phyloP scores from a whole-genome alignment of 1,284 basidiomycete species.

The Trichosporon coremiiforme region DNA sequence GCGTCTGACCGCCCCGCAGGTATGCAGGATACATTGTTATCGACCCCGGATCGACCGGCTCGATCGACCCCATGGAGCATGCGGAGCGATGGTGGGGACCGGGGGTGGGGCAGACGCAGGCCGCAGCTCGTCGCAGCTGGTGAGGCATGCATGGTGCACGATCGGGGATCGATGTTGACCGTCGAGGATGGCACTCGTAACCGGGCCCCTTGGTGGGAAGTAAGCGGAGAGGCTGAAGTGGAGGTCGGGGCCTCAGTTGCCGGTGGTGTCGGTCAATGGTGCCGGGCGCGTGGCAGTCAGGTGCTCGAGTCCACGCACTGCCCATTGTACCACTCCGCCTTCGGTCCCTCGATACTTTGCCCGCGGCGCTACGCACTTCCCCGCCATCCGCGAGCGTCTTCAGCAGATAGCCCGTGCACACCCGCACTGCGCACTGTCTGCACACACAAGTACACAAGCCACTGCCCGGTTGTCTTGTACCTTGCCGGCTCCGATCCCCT shows the following conservation, averaged over 20 bases:
- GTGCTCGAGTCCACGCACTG: slow-evolving; percentile 14
- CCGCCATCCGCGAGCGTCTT: slow-evolving; percentile 8
- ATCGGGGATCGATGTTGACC: not conserved
- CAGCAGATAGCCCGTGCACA: not conserved
- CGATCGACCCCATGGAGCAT: slow-evolving; percentile 7
- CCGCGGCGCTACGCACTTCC: not conserved
- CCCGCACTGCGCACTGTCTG: not conserved
- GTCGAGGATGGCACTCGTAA: slow-evolving; percentile 9
- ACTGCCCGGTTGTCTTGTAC: slow-evolving; percentile 11
- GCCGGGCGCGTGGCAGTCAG: not conserved
- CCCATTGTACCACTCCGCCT: not conserved
- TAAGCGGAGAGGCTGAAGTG: not conserved
- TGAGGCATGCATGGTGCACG: slow-evolving; percentile 1
- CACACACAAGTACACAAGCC: not conserved
- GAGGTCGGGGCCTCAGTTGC: not conserved
- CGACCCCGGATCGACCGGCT: slow-evolving; percentile 11
- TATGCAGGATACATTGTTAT: not conserved
- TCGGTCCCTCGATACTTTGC: not conserved
- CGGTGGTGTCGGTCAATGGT: not conserved
- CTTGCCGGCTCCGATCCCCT: not conserved
- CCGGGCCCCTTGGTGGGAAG: not conserved
- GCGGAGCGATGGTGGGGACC: slow-evolving; percentile 3
- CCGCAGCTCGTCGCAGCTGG: not conserved
- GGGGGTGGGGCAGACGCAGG: slow-evolving; percentile 5
- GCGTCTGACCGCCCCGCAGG: slow-evolving; percentile 1